These are phyloP conservation scores for Harringtonia aguacate DNA, from an alignment of 2,329 filamentous ascomycete species.

Conservation along the genomic window DNA sequence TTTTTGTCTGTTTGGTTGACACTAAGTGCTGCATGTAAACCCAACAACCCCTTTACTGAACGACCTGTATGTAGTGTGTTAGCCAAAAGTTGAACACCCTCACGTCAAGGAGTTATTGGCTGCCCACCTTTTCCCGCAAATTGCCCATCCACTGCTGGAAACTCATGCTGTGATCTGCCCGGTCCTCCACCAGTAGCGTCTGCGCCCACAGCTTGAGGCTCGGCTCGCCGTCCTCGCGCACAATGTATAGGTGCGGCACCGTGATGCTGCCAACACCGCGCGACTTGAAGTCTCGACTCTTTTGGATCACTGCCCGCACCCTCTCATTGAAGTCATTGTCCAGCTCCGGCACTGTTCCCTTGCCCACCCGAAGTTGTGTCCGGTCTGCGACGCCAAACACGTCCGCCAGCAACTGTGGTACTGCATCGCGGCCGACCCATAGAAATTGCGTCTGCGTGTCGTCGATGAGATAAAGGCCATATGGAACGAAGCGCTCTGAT, in stretches of 20 bases:
- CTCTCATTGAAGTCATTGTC: constrained; percentile 97
- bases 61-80: constrained; percentile 17
- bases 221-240: constrained; percentile 92
- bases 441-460: constrained; percentile 97
- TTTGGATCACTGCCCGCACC: constrained; percentile 79
- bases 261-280: constrained; percentile 87
- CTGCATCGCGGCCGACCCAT: constrained; percentile 88
- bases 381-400: constrained; percentile 85
- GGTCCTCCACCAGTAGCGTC: constrained; percentile 87
- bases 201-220: constrained; percentile 94
- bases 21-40: too few species aligned
- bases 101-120: background rate
- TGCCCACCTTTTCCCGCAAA: constrained; percentile 80
- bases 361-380: constrained; percentile 79
- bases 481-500: constrained; percentile 76
- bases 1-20: too few species aligned
- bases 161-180: constrained; percentile 87
- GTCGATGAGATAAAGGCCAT: constrained; percentile 91
- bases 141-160: constrained; percentile 88
- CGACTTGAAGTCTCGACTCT: constrained; percentile 78
- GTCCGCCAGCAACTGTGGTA: constrained; percentile 77
- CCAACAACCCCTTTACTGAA: constrained; percentile 17
- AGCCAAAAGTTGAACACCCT: background rate
- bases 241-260: constrained; percentile 86
- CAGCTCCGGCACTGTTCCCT: constrained; percentile 73